These are phyloP conservation scores for Haematococcus lacustris DNA, from an alignment of 139 green algal species.

Conservation along the genomic window DNA sequence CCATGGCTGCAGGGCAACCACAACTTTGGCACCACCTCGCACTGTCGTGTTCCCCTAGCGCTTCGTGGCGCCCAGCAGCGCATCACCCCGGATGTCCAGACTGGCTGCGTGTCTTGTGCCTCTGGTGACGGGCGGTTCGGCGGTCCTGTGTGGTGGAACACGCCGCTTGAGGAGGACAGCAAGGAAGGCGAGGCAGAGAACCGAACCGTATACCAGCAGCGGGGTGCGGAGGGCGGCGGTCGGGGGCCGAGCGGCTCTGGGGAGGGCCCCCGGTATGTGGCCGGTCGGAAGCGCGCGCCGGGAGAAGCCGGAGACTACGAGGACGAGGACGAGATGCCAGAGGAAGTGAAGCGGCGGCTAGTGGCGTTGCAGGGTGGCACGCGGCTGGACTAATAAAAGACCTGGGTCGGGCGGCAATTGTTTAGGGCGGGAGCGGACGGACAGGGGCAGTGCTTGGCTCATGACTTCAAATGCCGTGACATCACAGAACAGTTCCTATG, in stretches of 20 bases:
- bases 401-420: no score
- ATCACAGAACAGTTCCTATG: no score
- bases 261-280: background rate
- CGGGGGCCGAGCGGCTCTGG: background rate
- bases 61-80: slow-evolving; percentile 65
- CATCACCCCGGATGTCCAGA: slow-evolving; percentile 82
- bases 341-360: slow-evolving; percentile 42
- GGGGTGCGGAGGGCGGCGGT: background rate
- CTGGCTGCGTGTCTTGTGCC: slow-evolving; percentile 84
- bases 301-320: slow-evolving; percentile 15
- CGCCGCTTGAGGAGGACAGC: slow-evolving; percentile 76
- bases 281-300: slow-evolving; percentile 14
- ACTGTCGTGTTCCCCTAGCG: slow-evolving; percentile 61
- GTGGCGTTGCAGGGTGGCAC: slow-evolving; percentile 28
- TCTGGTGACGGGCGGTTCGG: slow-evolving; percentile 60
- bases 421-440: no score
- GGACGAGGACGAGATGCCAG: slow-evolving; percentile 52
- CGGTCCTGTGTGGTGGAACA: slow-evolving; percentile 95
- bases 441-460: no score
- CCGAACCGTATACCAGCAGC: slow-evolving; percentile 30
- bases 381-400: slow-evolving; percentile 27
- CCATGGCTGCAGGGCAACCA: slow-evolving; percentile 51
- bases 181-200: slow-evolving; percentile 33
- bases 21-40: slow-evolving; percentile 90
- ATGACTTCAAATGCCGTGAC: no score